A percentile compares a stretch with the other conserved stretches of the same genome.
These are phyloP conservation scores for Corynascus novoguineensis DNA, from an alignment of 495 filamentous ascomycete species.

Conservation along the genomic window DNA sequence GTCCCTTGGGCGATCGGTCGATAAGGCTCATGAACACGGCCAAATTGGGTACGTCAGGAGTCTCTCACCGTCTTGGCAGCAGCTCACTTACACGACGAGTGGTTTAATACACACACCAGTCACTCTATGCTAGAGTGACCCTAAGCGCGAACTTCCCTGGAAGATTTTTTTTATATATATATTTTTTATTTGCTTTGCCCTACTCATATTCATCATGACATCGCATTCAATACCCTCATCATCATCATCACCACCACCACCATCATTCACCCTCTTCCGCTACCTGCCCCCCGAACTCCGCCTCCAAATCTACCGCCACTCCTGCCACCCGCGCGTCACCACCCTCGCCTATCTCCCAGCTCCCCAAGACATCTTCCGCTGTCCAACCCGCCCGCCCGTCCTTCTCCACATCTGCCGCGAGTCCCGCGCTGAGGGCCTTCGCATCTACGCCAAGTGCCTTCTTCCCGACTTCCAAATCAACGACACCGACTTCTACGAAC, in stretches of 20 bases:
- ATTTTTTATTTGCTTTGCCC: constrained; percentile 39
- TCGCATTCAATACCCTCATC: too few relatives aligned
- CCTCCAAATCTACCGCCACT: constrained; percentile 44
- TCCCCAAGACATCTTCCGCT: constrained; percentile 26
- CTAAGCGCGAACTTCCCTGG: too few relatives aligned
- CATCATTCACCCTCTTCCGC: constrained; percentile 7
- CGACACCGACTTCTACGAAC: not conserved
- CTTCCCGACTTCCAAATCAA: not conserved
- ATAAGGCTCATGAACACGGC: not conserved
- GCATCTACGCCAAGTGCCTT: constrained; percentile 30
- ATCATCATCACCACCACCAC: constrained; percentile 6
- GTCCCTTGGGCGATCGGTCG: not conserved
- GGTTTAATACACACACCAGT: too few relatives aligned
- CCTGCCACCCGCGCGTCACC: constrained; percentile 38
- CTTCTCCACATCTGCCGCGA: constrained; percentile 41
- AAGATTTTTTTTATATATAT: too few relatives aligned
- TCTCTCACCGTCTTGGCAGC: constrained; percentile 1
- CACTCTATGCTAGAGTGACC: too few relatives aligned
- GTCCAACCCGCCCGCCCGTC: constrained; percentile 36
- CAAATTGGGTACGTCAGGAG: not conserved
- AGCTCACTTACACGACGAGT: not conserved
- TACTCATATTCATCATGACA: constrained; percentile 29
- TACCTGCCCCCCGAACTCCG: constrained; percentile 31
- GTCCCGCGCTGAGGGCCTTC: constrained; percentile 40
- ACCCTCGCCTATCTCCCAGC: constrained; percentile 29